Evolutionary conservation across 306 rosid species (phyloP).

Genomic region (Gillenia trifoliata): DNA sequence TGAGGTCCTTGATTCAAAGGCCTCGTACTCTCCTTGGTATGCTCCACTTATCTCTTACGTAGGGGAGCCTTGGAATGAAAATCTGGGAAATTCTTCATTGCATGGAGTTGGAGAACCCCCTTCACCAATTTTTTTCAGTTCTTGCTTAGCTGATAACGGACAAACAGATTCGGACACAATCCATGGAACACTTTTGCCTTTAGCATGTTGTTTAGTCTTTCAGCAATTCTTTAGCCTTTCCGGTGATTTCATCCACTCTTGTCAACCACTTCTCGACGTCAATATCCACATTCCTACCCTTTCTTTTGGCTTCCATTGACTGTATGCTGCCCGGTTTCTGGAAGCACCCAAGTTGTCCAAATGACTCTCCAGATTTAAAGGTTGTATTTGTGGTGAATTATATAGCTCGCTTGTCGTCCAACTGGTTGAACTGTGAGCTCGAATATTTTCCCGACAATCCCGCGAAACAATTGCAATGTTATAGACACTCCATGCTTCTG

Average conservation of each 20-base stretch:
- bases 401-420: neutral
- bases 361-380: neutral
- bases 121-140: neutral
- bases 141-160: neutral
- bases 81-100: neutral
- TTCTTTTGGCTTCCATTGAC: neutral
- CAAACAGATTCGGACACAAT: neutral
- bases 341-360: neutral
- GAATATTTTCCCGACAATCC: neutral
- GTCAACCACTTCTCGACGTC: neutral
- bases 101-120: neutral
- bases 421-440: neutral
- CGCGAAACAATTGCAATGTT: neutral
- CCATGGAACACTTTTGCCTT: neutral
- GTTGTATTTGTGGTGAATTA: neutral
- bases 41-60: neutral
- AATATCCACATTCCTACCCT: neutral
- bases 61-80: neutral
- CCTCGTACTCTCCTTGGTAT: neutral
- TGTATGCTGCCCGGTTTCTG: neutral
- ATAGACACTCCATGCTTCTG: constrained; percentile 1
- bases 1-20: neutral
- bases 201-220: neutral
- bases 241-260: neutral
- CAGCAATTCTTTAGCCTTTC: neutral